Conservation (phyloP, 2,329 filamentous ascomycete species). For the Fusarium annulatum region DNA sequence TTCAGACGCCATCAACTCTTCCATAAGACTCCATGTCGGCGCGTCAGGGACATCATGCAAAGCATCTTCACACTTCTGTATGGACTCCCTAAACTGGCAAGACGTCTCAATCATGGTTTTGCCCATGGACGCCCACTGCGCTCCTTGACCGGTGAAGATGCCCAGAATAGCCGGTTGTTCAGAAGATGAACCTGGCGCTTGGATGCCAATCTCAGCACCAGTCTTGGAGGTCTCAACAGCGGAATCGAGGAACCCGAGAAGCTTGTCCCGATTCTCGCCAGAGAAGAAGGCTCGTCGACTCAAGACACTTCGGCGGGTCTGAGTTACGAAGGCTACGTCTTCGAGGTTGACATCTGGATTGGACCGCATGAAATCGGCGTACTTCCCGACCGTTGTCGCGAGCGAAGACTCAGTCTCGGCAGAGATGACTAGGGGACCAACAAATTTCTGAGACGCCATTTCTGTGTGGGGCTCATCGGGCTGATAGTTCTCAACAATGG, state of each 20-base stretch:
- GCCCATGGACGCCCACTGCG: slow-evolving; percentile 3
- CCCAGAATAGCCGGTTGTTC: not conserved
- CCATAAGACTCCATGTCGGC: not conserved
- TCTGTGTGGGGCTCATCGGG: not conserved
- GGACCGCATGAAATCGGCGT: not conserved
- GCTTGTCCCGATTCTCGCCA: not conserved
- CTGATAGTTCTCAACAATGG: slow-evolving; percentile 17
- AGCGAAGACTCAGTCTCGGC: not conserved
- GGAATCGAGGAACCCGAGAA: not conserved
- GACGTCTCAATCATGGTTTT: not conserved
- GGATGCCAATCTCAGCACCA: not conserved
- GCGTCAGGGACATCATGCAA: not conserved
- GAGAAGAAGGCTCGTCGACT: not conserved
- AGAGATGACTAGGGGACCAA: not conserved
- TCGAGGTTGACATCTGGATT: not conserved
- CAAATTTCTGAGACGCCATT: not conserved
- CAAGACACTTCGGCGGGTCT: not conserved
- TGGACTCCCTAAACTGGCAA: not conserved
- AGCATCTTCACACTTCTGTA: not conserved
- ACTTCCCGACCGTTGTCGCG: not conserved
- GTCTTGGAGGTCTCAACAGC: not conserved
- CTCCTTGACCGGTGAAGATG: slow-evolving; percentile 3
- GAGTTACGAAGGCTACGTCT: not conserved
- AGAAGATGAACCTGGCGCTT: not conserved
- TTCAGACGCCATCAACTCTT: not conserved